A percentile compares a stretch with the other conserved stretches of the same genome.
Evolutionary conservation across 1,139 yeast genomes (phyloP).

Genomic region (Candida frijolesensis): DNA sequence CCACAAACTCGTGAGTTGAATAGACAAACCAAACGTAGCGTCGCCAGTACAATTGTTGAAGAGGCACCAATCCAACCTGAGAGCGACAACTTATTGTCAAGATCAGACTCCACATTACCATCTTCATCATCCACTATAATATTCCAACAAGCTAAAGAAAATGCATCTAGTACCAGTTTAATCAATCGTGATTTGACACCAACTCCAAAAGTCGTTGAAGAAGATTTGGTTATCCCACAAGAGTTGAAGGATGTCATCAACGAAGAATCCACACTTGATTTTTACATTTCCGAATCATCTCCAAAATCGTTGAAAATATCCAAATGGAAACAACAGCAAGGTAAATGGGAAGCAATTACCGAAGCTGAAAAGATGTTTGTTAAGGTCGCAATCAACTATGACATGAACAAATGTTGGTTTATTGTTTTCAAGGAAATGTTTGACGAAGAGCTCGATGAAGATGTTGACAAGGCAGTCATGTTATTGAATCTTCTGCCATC

Average conservation of each 20-base stretch:
- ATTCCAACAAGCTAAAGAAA: conserved; percentile 33
- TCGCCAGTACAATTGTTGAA: not conserved
- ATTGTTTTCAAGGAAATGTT: conserved; percentile 44
- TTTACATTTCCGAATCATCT: conserved; percentile 37
- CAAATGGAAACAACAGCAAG: conserved; percentile 46
- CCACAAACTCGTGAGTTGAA: not conserved
- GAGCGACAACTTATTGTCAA: not conserved
- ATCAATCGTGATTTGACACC: not conserved
- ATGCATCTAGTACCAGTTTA: conserved; percentile 13
- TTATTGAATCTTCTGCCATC: conserved; percentile 31
- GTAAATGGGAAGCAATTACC: conserved; percentile 51
- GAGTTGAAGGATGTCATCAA: conserved; percentile 42
- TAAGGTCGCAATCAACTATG: conserved; percentile 42
- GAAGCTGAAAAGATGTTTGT: conserved; percentile 37
- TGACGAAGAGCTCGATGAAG: conserved; percentile 33
- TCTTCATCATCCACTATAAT: conserved; percentile 46
- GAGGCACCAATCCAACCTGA: not conserved
- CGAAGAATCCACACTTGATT: conserved; percentile 42
- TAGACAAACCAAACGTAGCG: not conserved
- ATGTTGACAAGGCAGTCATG: conserved; percentile 40
- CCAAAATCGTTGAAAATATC: conserved; percentile 44
- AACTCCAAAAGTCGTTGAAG: conserved; percentile 16
- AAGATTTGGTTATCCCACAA: conserved; percentile 33
- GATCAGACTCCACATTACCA: conserved; percentile 31
- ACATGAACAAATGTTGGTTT: conserved; percentile 38